Evolutionary conservation across 176 grass and related monocot genomes (phyloP).

Genomic region (Bolboschoenus planiculmis): DNA sequence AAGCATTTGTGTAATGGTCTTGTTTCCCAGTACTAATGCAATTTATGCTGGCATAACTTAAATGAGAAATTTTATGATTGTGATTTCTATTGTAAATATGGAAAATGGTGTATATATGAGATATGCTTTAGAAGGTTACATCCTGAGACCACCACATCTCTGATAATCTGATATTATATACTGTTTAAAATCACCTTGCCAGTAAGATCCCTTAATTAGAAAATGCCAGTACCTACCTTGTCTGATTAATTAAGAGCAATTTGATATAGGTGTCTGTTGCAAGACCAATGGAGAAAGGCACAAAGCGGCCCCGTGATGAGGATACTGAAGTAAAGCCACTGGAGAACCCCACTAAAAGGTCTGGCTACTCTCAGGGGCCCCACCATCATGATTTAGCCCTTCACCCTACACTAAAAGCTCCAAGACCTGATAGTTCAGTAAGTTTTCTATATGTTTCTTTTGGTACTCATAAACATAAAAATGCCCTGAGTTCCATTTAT

Average conservation of each 20-base stretch:
- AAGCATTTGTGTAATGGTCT: neutral
- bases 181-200: neutral
- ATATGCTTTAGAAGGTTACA: neutral
- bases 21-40: neutral
- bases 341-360: conserved; percentile 27
- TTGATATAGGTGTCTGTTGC: conserved; percentile 73
- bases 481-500: neutral
- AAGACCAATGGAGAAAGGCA: conserved; percentile 49
- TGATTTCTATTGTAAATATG: neutral
- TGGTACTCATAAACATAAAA: neutral
- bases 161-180: neutral
- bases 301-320: conserved; percentile 50
- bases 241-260: neutral
- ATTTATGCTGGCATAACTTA: neutral
- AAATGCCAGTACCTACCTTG: conserved; percentile 21
- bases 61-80: neutral
- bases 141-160: too few relatives aligned
- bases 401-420: conserved; percentile 47
- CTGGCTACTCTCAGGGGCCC: conserved; percentile 39
- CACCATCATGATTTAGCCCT: conserved; percentile 24
- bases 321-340: conserved; percentile 29
- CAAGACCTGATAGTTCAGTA: conserved; percentile 45
- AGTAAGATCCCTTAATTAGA: neutral
- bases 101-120: neutral
- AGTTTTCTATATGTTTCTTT: neutral